Evolutionary conservation across 331 rosid species (phyloP), one percentile per base, ranked within the genome.

Genomic region (Quercus tomentella): DNA sequence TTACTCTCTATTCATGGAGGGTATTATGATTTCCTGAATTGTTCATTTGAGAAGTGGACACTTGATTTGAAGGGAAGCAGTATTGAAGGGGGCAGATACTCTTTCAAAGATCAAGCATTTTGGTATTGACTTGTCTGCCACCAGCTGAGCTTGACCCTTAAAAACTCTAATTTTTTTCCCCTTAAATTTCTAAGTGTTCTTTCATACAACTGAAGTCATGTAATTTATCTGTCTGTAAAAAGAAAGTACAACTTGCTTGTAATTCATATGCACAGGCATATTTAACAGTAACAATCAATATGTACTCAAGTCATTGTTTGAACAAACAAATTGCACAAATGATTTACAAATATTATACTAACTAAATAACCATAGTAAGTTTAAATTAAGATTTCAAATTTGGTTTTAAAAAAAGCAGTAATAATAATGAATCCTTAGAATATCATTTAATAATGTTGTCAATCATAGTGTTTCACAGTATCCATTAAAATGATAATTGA

Each of bases 21-120:
- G 63, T 76, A 91, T 76, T 95, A 90, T 81, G 79, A 95, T 86
- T 87, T 95, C 83, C 77, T 82, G 71, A 89, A 77, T 75, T 92
- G 97, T 86, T 67, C 93, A 1, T 95, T 95, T 89, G 97, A 95
- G 85, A 91, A 88, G 80, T 95, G 99, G 97, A 87, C 89, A 22
- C 92, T 95, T 85, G 97, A 93, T 84, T 56, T 86, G 45, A 75
- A 82, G 65, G 66, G 77, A 35, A 26, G 78, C 73, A 52, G 54
- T 74, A 71, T 52, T 69, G 82, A 67, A 57, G 77, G 74, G 15
- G 75, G 30, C 4, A 72, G 41, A 30, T 87, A 71, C 77, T 18
- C 22, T 66, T 77, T 89, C 49, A 91, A 87, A 85, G 91, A 92
- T 70, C 83, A 74, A 68, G 88, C 85, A 35, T 63, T 83, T 45